These are phyloP conservation scores for Zychaea mexicana DNA, from an alignment of 371 early-diverging fungal genomes.

Conservation along the genomic window DNA sequence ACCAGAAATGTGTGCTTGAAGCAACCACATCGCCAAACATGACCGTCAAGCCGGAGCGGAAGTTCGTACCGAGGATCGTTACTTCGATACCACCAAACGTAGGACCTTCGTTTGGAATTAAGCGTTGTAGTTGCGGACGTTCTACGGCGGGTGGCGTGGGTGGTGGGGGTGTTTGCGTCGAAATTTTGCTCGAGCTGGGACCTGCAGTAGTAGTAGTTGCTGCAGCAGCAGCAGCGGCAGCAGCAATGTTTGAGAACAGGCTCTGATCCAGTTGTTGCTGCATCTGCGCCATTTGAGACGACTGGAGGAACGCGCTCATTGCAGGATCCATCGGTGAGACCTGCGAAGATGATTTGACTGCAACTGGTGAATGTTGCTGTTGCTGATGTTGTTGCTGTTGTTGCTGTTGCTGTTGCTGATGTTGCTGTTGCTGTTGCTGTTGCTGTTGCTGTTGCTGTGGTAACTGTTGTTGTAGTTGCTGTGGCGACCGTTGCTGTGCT, in stretches of 20 bases:
- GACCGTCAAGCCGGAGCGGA: conserved; percentile 66
- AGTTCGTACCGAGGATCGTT: conserved; percentile 79
- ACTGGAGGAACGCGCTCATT: background rate
- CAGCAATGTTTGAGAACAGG: conserved; percentile 3
- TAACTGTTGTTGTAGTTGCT: background rate
- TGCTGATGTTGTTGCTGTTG: background rate
- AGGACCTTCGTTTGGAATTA: conserved; percentile 82
- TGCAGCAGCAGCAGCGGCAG: background rate
- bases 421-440: background rate
- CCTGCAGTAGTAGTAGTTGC: background rate
- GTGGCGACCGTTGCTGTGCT: no score
- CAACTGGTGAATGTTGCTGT: background rate
- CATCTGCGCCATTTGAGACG: background rate
- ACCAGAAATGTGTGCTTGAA: conserved; percentile 69
- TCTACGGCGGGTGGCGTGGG: conserved; percentile 29
- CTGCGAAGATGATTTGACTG: background rate
- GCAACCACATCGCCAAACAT: conserved; percentile 65
- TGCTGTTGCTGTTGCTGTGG: background rate
- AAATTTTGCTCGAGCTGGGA: background rate
- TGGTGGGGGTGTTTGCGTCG: conserved; percentile 10
- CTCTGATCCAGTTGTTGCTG: conserved; percentile 6
- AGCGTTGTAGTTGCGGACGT: conserved; percentile 48
- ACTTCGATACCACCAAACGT: conserved; percentile 85
- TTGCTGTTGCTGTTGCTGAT: background rate
- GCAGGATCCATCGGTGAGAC: conserved; percentile 4